Evolutionary conservation across 2,329 filamentous ascomycete species (phyloP).

Genomic region (Clonostachys byssicola): DNA sequence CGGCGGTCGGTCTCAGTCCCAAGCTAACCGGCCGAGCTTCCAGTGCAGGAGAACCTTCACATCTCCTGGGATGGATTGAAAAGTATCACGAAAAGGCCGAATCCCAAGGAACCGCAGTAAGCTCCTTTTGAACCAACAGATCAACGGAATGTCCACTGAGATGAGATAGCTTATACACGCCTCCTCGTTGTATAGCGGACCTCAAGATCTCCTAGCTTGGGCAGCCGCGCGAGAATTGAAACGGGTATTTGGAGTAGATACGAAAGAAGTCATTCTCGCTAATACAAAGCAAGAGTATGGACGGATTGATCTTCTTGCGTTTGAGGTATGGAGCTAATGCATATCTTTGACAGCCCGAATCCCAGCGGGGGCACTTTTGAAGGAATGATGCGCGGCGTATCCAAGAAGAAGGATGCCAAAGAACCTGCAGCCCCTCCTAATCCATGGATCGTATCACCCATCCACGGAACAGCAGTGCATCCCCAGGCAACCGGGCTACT

Average conservation of each 20-base stretch:
- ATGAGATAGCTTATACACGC: background rate
- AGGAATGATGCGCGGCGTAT: slow-evolving; percentile 40
- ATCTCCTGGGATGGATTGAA: slow-evolving; percentile 28
- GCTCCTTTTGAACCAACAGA: background rate
- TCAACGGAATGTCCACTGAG: too few species aligned
- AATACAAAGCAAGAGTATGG: background rate
- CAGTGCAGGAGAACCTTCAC: too few species aligned
- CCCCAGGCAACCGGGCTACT: background rate
- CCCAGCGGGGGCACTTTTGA: slow-evolving; percentile 56
- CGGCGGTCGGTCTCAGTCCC: too few species aligned
- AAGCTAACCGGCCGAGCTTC: too few species aligned
- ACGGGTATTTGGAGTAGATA: background rate
- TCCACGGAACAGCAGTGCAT: slow-evolving; percentile 29
- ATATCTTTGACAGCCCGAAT: too few species aligned
- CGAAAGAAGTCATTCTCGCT: background rate
- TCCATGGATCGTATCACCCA: slow-evolving; percentile 55
- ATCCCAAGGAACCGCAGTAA: background rate
- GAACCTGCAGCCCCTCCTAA: slow-evolving; percentile 3
- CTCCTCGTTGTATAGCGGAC: background rate
- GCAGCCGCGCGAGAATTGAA: background rate
- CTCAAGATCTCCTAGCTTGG: background rate
- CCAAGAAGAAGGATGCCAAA: slow-evolving; percentile 29
- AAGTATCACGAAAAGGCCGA: background rate
- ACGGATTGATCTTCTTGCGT: too few species aligned
- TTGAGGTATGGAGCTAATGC: too few species aligned